A percentile compares a stretch with the other conserved stretches of the same genome.
Evolutionary conservation across 768 basidiomycete species (phyloP).

Genomic region (Boletus rex-veris): DNA sequence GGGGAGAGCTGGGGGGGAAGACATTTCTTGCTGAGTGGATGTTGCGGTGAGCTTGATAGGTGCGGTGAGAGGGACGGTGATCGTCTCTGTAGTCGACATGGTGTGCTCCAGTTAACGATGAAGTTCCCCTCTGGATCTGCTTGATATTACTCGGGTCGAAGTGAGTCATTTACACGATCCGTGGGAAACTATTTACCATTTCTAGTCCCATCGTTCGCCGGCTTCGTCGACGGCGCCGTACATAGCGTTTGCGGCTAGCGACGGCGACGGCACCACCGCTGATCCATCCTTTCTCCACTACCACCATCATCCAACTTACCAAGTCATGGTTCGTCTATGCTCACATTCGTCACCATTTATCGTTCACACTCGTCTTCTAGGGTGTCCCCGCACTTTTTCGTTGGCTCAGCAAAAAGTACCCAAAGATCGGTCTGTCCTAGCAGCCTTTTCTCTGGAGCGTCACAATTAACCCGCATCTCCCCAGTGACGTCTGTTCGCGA

Average conservation of each 20-base stretch:
- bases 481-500: conserved; percentile 77
- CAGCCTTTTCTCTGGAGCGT: neutral
- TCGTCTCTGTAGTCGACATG: conserved; percentile 28
- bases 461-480: neutral
- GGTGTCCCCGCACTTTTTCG: conserved; percentile 98
- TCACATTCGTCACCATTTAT: neutral
- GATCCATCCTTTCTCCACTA: neutral
- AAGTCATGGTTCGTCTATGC: conserved; percentile 21
- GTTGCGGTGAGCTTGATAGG: conserved; percentile 18
- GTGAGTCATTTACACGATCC: conserved; percentile 16
- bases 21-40: neutral
- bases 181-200: conserved; percentile 17
- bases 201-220: conserved; percentile 5
- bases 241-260: neutral
- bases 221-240: neutral
- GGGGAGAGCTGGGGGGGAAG: conserved; percentile 2
- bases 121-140: neutral
- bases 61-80: conserved; percentile 3
- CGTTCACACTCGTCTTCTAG: conserved; percentile 39
- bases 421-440: conserved; percentile 77
- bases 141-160: neutral
- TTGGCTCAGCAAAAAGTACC: conserved; percentile 98
- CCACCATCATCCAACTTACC: neutral
- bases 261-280: neutral
- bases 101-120: neutral